Base-by-base conservation (phyloP, 2,329 filamentous ascomycete genomes). In the Aspergillus neoniger region DNA sequence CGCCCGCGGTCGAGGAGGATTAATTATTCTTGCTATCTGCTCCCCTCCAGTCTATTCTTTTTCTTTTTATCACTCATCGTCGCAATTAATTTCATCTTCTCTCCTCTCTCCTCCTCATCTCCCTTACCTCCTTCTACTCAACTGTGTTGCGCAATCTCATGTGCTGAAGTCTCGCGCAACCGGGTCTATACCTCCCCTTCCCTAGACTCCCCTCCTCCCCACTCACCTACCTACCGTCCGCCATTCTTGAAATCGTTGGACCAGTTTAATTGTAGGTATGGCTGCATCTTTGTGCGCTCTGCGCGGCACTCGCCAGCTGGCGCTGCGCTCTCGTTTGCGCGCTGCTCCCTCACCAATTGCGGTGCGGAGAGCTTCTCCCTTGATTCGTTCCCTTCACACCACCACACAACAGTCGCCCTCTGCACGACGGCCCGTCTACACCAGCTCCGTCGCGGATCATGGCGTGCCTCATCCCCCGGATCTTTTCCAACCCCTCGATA, bases 361-460 rank as follows among this genome's bases (percentile, higher is more conserved):
- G 19, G 38, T 69, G 17, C 65, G 66, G 21, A 64, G 66, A 48
- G 65, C 64, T 36, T 66, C 70, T 7, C 72, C 73, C 6, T 70
- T 71, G 10, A 69, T 71, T 23, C 73, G 73, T 44, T 68, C 67
- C 51, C 57, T 77, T 39, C 67, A 74, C 54, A 70, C 60, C 17
- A 55, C 68, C 14, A 56, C 70, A n/a, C 65, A 72, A 32, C 66
- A 69, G 43, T 61, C 68, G 6, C 57, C 69, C 10, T 56, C 66
- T 1, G 51, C 69, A 6, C 71, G 67, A 50, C 73, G 76, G 38
- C 66, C 68, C 36, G 94, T 99, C 19, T 91, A 97, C 76, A 92
- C 90, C 73, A 96, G 90, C 75, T 96, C 94, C 0, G 90, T 93
- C 5, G 95, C 92, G 6, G 92, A 96, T 67, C 94, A 98, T 77